Evolutionary conservation across 495 filamentous ascomycete genomes (phyloP).

Genomic region (Aspergillus leporis): DNA sequence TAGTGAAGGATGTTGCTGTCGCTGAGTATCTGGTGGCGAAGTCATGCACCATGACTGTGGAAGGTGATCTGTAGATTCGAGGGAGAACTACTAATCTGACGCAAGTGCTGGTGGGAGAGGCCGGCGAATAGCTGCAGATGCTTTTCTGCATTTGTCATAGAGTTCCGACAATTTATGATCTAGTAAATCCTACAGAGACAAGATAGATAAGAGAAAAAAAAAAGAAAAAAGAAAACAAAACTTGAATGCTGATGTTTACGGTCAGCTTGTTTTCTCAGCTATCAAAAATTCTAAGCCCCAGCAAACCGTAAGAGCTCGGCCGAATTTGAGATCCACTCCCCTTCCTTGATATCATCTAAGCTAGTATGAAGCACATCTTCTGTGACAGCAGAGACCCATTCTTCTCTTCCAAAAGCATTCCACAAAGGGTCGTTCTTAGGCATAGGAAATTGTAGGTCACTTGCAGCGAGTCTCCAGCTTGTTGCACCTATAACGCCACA

Average conservation of each 20-base stretch:
- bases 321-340: slow-evolving; percentile 28
- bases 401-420: slow-evolving; percentile 20
- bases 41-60: slow-evolving; percentile 1
- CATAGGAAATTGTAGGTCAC: slow-evolving; percentile 33
- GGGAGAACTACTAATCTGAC: no score
- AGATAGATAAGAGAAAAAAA: no score
- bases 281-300: no score
- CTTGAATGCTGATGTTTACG: no score
- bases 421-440: slow-evolving; percentile 25
- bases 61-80: background rate
- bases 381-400: slow-evolving; percentile 20
- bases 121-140: no score
- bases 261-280: no score
- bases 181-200: no score
- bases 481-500: background rate
- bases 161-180: no score
- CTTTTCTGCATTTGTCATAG: no score
- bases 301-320: background rate
- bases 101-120: no score
- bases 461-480: slow-evolving; percentile 10
- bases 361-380: slow-evolving; percentile 2
- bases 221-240: no score
- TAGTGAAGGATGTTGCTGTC: slow-evolving; percentile 3
- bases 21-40: slow-evolving; percentile 16
- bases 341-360: slow-evolving; percentile 9